phyloP scores from a whole-genome alignment of 306 rosid genomes.

The Carpinus fangiana region DNA sequence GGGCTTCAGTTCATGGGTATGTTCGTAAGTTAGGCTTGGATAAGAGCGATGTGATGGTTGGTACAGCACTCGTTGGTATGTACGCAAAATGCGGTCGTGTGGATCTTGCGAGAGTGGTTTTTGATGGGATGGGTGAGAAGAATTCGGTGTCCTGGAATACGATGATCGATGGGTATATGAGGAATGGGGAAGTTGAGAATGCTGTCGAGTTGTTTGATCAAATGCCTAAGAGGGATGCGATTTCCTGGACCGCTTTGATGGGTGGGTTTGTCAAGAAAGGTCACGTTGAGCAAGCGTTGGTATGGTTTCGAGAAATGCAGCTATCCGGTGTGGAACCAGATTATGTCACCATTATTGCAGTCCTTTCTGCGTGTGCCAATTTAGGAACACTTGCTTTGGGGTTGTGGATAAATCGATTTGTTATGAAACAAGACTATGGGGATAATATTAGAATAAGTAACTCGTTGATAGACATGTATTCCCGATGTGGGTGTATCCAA shows the following conservation, averaged over 20 bases:
- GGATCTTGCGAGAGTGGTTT: constrained; percentile 54
- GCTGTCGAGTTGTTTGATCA: constrained; percentile 67
- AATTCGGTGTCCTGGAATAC: constrained; percentile 82
- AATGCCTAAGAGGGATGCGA: constrained; percentile 69
- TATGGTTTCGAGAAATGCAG: constrained; percentile 75
- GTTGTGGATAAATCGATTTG: constrained; percentile 65
- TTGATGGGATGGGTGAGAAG: constrained; percentile 51
- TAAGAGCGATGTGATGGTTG: constrained; percentile 63
- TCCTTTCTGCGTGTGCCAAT: constrained; percentile 79
- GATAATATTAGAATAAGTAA: constrained; percentile 58
- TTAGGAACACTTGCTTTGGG: constrained; percentile 78
- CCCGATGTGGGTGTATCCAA: constrained; percentile 77
- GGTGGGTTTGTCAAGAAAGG: constrained; percentile 75
- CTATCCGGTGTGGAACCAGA: constrained; percentile 62
- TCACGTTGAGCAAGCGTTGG: constrained; percentile 61
- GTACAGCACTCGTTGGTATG: constrained; percentile 78
- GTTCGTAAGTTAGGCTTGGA: constrained; percentile 56
- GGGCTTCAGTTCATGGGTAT: constrained; percentile 55
- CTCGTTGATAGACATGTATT: constrained; percentile 79
- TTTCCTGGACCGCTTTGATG: constrained; percentile 85
- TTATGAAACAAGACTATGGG: constrained; percentile 43
- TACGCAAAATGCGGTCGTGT: constrained; percentile 62
- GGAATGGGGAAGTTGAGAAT: constrained; percentile 45
- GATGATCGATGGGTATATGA: constrained; percentile 72
- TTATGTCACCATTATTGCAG: constrained; percentile 77